Percentiles rank a stretch among this genome's conserved stretches.
Conservation (phyloP, 116 monocot genomes). For the Posidonia oceanica region DNA sequence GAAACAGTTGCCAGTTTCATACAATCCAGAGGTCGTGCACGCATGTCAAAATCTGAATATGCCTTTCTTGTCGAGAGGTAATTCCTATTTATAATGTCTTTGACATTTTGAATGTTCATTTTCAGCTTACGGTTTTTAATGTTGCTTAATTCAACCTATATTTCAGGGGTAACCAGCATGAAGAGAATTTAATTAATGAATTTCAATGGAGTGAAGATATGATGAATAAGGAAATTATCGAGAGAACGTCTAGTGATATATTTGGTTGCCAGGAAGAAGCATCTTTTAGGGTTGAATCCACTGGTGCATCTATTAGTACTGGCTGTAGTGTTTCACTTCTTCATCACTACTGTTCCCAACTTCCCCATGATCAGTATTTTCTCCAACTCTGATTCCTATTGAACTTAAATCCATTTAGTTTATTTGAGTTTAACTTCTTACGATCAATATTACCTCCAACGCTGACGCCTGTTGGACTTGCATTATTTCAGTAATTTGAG, state of each 20-base stretch:
- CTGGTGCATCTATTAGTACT: constrained; percentile 89
- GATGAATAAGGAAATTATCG: constrained; percentile 69
- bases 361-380: constrained; percentile 66
- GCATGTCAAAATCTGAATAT: constrained; percentile 75
- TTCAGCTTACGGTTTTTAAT: not conserved
- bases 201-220: constrained; percentile 44
- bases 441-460: not conserved
- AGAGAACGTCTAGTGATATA: constrained; percentile 47
- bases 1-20: constrained; percentile 90
- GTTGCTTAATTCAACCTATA: not conserved
- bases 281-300: constrained; percentile 47
- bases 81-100: not conserved
- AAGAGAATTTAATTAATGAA: constrained; percentile 48
- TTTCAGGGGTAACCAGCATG: constrained; percentile 46
- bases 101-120: not conserved
- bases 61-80: constrained; percentile 81
- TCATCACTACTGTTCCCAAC: constrained; percentile 70
- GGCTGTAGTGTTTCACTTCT: constrained; percentile 84
- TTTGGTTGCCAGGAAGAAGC: constrained; percentile 64
- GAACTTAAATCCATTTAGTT: not conserved
- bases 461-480: not conserved
- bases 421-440: constrained; percentile 45
- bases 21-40: constrained; percentile 95
- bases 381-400: not conserved
- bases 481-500: not conserved